Conservation (phyloP, 805 yeast species). For the Ogataea salicorniae region DNA sequence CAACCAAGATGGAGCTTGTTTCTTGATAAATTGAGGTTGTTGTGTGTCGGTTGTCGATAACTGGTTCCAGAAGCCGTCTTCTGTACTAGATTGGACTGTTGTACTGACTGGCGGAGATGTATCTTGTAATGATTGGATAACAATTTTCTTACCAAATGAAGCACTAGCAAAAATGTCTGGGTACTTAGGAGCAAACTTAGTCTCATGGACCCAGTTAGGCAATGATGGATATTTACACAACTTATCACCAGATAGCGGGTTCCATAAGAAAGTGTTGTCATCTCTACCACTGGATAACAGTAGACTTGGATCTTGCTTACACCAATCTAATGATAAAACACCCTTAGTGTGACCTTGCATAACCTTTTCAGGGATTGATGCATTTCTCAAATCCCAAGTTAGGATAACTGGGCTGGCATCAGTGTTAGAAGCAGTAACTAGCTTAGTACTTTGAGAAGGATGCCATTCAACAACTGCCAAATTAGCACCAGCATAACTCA, state of each 20-base stretch:
- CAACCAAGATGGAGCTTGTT: constrained; percentile 90
- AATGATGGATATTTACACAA: constrained; percentile 87
- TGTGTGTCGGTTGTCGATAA: constrained; percentile 62
- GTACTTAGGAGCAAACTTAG: constrained; percentile 78
- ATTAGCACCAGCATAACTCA: constrained; percentile 68
- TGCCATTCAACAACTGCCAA: constrained; percentile 91
- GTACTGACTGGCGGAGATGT: constrained; percentile 54
- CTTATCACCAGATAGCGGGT: constrained; percentile 67
- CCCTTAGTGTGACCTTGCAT: constrained; percentile 84
- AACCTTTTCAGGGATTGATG: constrained; percentile 80
- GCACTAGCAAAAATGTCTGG: constrained; percentile 91
- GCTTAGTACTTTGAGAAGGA: constrained; percentile 78
- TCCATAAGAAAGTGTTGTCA: constrained; percentile 84
- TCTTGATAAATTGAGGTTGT: constrained; percentile 64
- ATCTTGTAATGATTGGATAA: constrained; percentile 84
- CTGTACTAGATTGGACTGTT: constrained; percentile 40
- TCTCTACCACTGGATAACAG: constrained; percentile 91
- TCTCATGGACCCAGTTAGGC: constrained; percentile 89
- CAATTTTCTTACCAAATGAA: constrained; percentile 78
- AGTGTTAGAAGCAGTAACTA: constrained; percentile 81
- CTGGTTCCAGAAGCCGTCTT: constrained; percentile 83
- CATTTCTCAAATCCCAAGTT: constrained; percentile 92
- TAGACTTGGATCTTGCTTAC: constrained; percentile 70
- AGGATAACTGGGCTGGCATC: constrained; percentile 76
- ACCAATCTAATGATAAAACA: constrained; percentile 90